Conservation (phyloP, 2,329 filamentous ascomycete genomes). For the Phyllosticta citriasiana region DNA sequence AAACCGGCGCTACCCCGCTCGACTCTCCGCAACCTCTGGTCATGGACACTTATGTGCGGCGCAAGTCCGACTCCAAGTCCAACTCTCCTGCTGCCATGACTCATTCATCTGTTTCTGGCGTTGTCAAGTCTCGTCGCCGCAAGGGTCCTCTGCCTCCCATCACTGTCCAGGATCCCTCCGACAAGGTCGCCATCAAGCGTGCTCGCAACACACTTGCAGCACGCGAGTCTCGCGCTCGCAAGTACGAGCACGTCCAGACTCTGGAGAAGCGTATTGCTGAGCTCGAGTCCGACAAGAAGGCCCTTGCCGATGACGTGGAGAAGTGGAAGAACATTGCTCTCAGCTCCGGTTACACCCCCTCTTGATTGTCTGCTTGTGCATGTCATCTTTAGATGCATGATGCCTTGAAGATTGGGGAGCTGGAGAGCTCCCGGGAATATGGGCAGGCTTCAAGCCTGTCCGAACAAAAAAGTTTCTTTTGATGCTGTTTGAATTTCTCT, state of each 20-base stretch:
- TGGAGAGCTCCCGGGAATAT: slow-evolving; percentile 20
- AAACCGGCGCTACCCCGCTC: slow-evolving; percentile 25
- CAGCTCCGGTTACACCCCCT: slow-evolving; percentile 23
- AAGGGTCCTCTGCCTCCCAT: slow-evolving; percentile 75
- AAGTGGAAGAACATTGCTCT: slow-evolving; percentile 23
- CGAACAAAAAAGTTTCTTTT: slow-evolving; percentile 1
- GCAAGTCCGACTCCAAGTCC: slow-evolving; percentile 26
- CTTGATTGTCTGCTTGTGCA: slow-evolving; percentile 21
- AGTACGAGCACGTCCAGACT: slow-evolving; percentile 64
- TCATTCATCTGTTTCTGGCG: slow-evolving; percentile 60
- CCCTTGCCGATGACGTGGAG: slow-evolving; percentile 32
- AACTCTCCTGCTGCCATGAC: slow-evolving; percentile 39
- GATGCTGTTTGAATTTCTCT: slow-evolving; percentile 1
- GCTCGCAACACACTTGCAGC: slow-evolving; percentile 89
- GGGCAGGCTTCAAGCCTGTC: slow-evolving; percentile 10
- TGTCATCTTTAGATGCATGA: slow-evolving; percentile 18
- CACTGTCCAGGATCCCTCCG: slow-evolving; percentile 56
- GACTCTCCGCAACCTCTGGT: slow-evolving; percentile 24
- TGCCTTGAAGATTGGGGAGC: slow-evolving; percentile 22
- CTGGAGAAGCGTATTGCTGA: slow-evolving; percentile 65
- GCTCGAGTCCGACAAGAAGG: slow-evolving; percentile 44
- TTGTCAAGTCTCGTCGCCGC: slow-evolving; percentile 59
- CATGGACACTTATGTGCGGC: slow-evolving; percentile 20
- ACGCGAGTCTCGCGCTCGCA: slow-evolving; percentile 83
- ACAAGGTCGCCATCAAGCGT: slow-evolving; percentile 79